Evolutionary conservation across 2,329 filamentous ascomycete species (phyloP), one percentile per base, ranked within the genome.

Genomic region (Fusarium scirpi): DNA sequence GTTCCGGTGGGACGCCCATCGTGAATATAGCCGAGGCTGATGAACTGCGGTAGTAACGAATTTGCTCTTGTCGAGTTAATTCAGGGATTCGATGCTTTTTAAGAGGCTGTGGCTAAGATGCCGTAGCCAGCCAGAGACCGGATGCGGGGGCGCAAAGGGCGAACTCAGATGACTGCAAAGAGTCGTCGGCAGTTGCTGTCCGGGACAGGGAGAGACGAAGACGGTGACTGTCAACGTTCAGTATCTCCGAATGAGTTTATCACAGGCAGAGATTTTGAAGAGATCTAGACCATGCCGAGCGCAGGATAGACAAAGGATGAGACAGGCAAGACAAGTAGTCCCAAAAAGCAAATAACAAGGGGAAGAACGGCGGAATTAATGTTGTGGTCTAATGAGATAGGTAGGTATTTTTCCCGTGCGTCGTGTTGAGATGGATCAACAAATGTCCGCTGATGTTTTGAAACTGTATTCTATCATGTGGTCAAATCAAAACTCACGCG

Each of bases 401-500:
- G 32, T 22, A 38, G 20, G 32, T 22, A 38, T 38, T 20, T 32
- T 29, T 51, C 13, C 20, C n/a, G 44, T 53, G 40, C 12, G 44
- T 47, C 18, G 34, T 29, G 55, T 54, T 62, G 24, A 49, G 29
- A 43, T 55, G 63, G 63, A 66, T 66, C 62, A 66, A 66, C 38
- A 66, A 66, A 66, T 61, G 43, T 55, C 63, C 63, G 63, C 25
- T 24, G 53, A 38, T 46, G 10, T 20, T 52, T 46, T 46, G 40
- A 24, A 43, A 40, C 46, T 55, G 58, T 58, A 47, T 47, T 53
- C 58, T 71, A 72, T 75, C 73, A 75, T 68, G 70, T 74, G 73
- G 67, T 58, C 57, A 48, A 61, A 68, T 48, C 59, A 53, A 69
- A 62, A 58, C 68, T 72, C 73, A 76, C 73, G 72, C 70, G 73